Conservation (phyloP, 108 stramenopile species). For the Skeletonema costatum region DNA sequence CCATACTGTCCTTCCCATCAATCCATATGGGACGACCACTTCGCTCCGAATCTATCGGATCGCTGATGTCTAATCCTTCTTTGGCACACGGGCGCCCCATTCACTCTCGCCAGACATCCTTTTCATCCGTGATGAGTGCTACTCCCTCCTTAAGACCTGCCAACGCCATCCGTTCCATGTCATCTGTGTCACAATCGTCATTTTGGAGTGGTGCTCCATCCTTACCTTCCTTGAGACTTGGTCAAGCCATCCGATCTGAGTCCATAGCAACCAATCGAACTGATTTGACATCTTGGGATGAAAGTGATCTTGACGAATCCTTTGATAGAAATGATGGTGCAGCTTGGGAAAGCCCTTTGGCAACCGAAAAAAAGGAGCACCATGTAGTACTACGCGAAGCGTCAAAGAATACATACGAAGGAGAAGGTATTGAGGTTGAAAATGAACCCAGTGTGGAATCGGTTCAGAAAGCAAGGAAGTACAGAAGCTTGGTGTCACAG, state of each 20-base stretch:
- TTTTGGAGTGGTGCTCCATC: not conserved
- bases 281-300: not conserved
- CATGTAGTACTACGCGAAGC: slow-evolving; percentile 46
- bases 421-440: slow-evolving; percentile 51
- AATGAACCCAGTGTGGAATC: slow-evolving; percentile 19
- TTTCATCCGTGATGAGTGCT: not conserved
- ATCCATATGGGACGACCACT: slow-evolving; percentile 31
- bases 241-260: not conserved
- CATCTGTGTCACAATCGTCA: slow-evolving; percentile 38
- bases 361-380: slow-evolving; percentile 8
- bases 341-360: slow-evolving; percentile 27
- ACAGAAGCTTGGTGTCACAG: slow-evolving; percentile 31
- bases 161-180: slow-evolving; percentile 31
- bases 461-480: slow-evolving; percentile 39
- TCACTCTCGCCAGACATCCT: slow-evolving; percentile 28
- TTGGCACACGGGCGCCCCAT: slow-evolving; percentile 27
- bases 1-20: slow-evolving; percentile 16
- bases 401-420: slow-evolving; percentile 41
- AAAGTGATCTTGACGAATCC: not conserved
- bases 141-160: slow-evolving; percentile 26
- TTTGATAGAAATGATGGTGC: not conserved
- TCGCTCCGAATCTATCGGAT: slow-evolving; percentile 40
- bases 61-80: slow-evolving; percentile 22
- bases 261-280: not conserved
- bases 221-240: not conserved